Evolutionary conservation across 768 basidiomycete species (phyloP), one percentile per base, ranked within the genome.

Genomic region (Tricholomella constricta): DNA sequence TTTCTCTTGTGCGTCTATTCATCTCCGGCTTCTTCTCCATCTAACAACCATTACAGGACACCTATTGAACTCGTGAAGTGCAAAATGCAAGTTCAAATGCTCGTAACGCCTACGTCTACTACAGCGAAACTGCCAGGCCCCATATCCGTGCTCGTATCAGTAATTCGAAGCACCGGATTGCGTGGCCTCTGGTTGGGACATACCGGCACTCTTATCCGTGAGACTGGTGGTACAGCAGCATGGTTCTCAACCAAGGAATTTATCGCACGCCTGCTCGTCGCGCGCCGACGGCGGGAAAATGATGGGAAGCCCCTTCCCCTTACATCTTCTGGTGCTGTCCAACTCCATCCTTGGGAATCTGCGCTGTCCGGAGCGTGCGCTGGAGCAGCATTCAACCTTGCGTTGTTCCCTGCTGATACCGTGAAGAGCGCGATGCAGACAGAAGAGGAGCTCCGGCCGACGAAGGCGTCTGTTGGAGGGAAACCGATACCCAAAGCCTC

Each of bases 171-270:
- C 0, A 76, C 82, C 14, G 96, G 96, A 31, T 12, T 94, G 3
- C 79, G 83, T 12, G 95, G 95, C 5, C 82, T 98, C n/a, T 98
- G 96, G 96, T 80, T 96, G 6, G 96, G 96, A 2, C 96, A 98
- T 61, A 91, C 87, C 0, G 96, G 93, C 6, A 98, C 94, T 0
- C 75, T 98, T 56, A 82, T 98, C 26, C 89, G 96, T 19, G 96
- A 98, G 67, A 91, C 91, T 0, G 95, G 94, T 9, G 95, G 96
- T 4, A 83, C 84, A 4, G 84, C 88, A 0, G 89, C 92, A 1
- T 98, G 96, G 96, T 98, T 98, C 68, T 76, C 83, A 17, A 82
- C 86, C 9, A 97, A 95, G 66, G 94, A 98, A 67, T 79, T 84
- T 55, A 79, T 89, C 17, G 84, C 86, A 14, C 69, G 79, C 14